phyloP scores from a whole-genome alignment of 2,329 filamentous ascomycete species.

The Nakataea oryzae region DNA sequence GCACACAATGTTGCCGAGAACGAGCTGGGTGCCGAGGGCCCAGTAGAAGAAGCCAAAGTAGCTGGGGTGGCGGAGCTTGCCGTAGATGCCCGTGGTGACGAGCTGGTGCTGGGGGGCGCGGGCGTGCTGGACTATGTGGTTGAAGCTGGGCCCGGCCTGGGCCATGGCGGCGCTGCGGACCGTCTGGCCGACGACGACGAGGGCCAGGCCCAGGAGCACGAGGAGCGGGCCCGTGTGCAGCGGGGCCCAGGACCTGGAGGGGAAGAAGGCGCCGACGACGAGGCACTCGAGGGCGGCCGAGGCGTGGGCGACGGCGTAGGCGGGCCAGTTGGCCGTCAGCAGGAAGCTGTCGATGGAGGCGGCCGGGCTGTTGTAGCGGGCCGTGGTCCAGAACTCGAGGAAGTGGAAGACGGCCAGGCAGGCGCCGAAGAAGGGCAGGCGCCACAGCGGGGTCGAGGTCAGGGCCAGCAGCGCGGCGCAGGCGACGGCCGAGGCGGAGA shows the following conservation, averaged over 20 bases:
- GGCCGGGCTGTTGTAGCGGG: constrained; percentile 66
- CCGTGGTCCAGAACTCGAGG: constrained; percentile 89
- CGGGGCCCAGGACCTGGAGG: constrained; percentile 34
- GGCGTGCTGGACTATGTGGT: constrained; percentile 69
- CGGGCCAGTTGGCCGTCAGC: constrained; percentile 71
- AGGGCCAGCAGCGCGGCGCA: constrained; percentile 21
- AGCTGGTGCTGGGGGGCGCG: constrained; percentile 61
- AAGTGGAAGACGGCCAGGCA: constrained; percentile 81
- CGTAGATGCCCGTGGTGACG: constrained; percentile 77
- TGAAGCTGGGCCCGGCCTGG: constrained; percentile 84
- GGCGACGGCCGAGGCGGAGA: constrained; percentile 22
- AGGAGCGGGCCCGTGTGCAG: constrained; percentile 29
- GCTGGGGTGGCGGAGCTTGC: constrained; percentile 67
- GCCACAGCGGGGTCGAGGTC: constrained; percentile 42
- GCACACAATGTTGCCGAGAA: constrained; percentile 76
- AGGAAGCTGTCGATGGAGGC: constrained; percentile 71
- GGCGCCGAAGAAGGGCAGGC: constrained; percentile 54
- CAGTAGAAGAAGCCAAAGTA: constrained; percentile 99
- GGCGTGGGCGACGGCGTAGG: constrained; percentile 74
- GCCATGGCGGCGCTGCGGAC: constrained; percentile 79
- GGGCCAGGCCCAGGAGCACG: constrained; percentile 45
- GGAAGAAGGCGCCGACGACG: constrained; percentile 46
- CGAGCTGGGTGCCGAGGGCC: constrained; percentile 87
- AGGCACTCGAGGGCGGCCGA: constrained; percentile 65
- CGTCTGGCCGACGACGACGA: constrained; percentile 62